A percentile compares a stretch with the other conserved stretches of the same genome.
These are phyloP conservation scores for Exophiala sp. DNA, from an alignment of 2,329 filamentous ascomycete genomes.

Conservation along the genomic window DNA sequence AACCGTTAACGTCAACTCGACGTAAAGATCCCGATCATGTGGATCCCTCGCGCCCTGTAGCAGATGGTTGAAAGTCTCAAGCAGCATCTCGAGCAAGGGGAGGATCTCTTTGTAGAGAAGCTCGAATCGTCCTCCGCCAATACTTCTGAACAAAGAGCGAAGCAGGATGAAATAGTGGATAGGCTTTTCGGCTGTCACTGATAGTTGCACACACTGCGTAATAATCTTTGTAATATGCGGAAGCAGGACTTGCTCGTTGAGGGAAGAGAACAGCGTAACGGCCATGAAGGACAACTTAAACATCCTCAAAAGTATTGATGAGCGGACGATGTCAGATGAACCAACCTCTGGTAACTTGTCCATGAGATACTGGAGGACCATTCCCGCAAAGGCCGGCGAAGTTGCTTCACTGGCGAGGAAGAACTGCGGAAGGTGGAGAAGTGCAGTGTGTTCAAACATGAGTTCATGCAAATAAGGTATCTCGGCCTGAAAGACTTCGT, in stretches of 20 bases:
- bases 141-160: conserved; percentile 87
- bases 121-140: conserved; percentile 94
- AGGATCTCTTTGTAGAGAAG: conserved; percentile 97
- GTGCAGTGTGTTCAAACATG: conserved; percentile 91
- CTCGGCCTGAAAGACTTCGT: conserved; percentile 96
- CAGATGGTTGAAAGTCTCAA: conserved; percentile 94
- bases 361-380: conserved; percentile 97
- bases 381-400: conserved; percentile 93
- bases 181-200: conserved; percentile 89
- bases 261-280: conserved; percentile 85
- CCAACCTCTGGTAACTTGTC: conserved; percentile 92
- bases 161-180: conserved; percentile 98
- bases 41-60: conserved; percentile 85
- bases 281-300: conserved; percentile 99
- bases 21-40: conserved; percentile 87
- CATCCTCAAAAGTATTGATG: conserved; percentile 82
- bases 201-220: conserved; percentile 92
- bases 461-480: conserved; percentile 95
- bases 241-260: conserved; percentile 91
- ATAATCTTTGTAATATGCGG: conserved; percentile 97
- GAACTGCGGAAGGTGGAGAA: conserved; percentile 95
- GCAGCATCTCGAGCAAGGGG: conserved; percentile 89
- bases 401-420: conserved; percentile 98
- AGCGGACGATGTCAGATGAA: conserved; percentile 83
- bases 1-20: conserved; percentile 93